phyloP scores from a whole-genome alignment of 73 alveolate species.

The Breviolum minutum region DNA sequence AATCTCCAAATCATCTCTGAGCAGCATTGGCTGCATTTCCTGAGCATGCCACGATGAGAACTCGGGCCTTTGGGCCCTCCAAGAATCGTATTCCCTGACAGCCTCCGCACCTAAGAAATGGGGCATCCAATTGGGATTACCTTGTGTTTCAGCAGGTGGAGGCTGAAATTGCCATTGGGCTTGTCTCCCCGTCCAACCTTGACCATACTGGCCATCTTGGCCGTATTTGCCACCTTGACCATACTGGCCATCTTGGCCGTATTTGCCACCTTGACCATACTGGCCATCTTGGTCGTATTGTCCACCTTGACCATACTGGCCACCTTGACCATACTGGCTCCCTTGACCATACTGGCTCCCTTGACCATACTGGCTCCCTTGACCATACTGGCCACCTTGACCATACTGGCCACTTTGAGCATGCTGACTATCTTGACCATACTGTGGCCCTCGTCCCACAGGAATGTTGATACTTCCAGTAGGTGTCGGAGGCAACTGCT shows the following conservation, averaged over 20 bases:
- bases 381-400: too few relatives aligned
- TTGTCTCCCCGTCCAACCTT: neutral
- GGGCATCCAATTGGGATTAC: slow-evolving; percentile 78
- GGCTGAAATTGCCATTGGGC: neutral
- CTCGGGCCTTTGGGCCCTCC: slow-evolving; percentile 63
- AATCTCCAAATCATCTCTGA: neutral
- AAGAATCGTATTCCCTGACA: slow-evolving; percentile 46
- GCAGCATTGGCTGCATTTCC: slow-evolving; percentile 45
- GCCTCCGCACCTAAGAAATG: slow-evolving; percentile 79
- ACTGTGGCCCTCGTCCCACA: too few relatives aligned
- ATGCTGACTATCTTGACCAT: too few relatives aligned
- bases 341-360: too few relatives aligned
- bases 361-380: too few relatives aligned
- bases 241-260: neutral
- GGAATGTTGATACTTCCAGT: too few relatives aligned
- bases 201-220: neutral
- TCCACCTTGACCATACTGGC: neutral
- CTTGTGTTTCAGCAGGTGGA: slow-evolving; percentile 4
- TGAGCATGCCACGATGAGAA: slow-evolving; percentile 67
- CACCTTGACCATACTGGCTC: too few relatives aligned
- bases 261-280: neutral
- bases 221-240: neutral
- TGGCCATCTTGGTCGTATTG: neutral
- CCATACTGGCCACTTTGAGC: too few relatives aligned
- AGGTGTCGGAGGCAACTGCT: slow-evolving; percentile 9